These are phyloP conservation scores for Cinnamomum chago DNA, from an alignment of 164 flowering plant species.

Conservation along the genomic window DNA sequence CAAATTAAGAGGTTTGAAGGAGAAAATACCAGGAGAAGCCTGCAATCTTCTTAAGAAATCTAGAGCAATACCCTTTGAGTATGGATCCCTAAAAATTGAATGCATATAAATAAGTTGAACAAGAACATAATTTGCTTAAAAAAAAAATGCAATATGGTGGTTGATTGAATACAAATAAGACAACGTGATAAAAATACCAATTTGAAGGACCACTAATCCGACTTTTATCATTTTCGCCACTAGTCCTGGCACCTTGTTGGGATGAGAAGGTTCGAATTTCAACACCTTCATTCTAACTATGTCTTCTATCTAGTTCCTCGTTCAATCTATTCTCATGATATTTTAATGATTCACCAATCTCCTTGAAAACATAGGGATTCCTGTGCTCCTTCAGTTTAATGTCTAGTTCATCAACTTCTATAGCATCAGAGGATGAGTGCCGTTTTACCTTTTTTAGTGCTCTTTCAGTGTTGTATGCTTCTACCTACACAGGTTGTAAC, in stretches of 20 bases:
- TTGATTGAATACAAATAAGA: not conserved
- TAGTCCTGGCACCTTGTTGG: conserved; percentile 19
- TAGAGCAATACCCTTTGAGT: too few relatives aligned
- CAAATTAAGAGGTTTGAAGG: too few relatives aligned
- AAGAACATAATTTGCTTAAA: too few relatives aligned
- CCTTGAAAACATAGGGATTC: conserved; percentile 19
- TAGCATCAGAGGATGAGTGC: conserved; percentile 42
- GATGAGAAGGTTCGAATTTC: conserved; percentile 26
- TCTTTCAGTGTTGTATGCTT: conserved; percentile 60
- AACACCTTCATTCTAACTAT: conserved; percentile 14
- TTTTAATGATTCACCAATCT: conserved; percentile 20
- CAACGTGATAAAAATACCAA: conserved; percentile 39
- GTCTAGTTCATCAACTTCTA: conserved; percentile 32
- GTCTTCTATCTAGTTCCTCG: conserved; percentile 26
- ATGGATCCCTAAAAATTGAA: too few relatives aligned
- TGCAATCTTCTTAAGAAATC: too few relatives aligned
- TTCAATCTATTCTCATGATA: conserved; percentile 29
- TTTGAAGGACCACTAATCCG: conserved; percentile 51
- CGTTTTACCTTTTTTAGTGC: conserved; percentile 71
- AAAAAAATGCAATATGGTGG: not conserved
- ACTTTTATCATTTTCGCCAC: conserved; percentile 19
- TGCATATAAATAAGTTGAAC: too few relatives aligned
- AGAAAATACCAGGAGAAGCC: too few relatives aligned
- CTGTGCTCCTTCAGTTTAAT: conserved; percentile 18
- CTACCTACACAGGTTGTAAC: conserved; percentile 52